Conservation (phyloP, 1,139 yeast species). For the Hansenula lynferdii region DNA sequence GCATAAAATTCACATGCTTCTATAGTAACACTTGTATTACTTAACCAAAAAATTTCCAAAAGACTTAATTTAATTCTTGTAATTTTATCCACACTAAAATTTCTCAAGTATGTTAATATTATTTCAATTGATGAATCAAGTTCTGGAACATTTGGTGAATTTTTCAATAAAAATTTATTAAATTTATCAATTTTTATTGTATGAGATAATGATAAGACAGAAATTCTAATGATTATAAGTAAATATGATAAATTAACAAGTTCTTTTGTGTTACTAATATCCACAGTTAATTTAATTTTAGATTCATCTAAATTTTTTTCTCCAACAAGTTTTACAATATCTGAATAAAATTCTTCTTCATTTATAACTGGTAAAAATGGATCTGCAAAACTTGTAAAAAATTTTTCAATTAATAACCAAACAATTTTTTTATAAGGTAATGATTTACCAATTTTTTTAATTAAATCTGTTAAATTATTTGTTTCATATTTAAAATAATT, state of each 20-base stretch:
- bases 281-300: constrained; percentile 9
- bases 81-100: constrained; percentile 6
- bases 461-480: constrained; percentile 11
- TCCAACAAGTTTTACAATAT: constrained; percentile 12
- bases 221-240: constrained; percentile 13
- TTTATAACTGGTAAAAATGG: constrained; percentile 14
- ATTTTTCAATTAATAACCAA: constrained; percentile 19
- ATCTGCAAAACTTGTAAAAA: constrained; percentile 10
- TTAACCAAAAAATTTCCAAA: constrained; percentile 7
- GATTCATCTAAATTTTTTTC: constrained; percentile 9
- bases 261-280: constrained; percentile 8
- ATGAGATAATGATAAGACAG: constrained; percentile 13
- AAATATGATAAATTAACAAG: constrained; percentile 10
- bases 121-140: constrained; percentile 14
- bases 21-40: constrained; percentile 10
- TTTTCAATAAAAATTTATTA: constrained; percentile 7
- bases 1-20: constrained; percentile 4
- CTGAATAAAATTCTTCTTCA: constrained; percentile 7
- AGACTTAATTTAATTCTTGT: constrained; percentile 10
- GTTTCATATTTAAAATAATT: constrained; percentile 13
- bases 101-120: constrained; percentile 6
- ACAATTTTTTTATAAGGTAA: constrained; percentile 15
- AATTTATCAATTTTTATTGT: constrained; percentile 11
- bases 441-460: constrained; percentile 10
- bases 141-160: constrained; percentile 11